Base-by-base conservation (phyloP, 441 rosid genomes). In the Gossypium trilobum region DNA sequence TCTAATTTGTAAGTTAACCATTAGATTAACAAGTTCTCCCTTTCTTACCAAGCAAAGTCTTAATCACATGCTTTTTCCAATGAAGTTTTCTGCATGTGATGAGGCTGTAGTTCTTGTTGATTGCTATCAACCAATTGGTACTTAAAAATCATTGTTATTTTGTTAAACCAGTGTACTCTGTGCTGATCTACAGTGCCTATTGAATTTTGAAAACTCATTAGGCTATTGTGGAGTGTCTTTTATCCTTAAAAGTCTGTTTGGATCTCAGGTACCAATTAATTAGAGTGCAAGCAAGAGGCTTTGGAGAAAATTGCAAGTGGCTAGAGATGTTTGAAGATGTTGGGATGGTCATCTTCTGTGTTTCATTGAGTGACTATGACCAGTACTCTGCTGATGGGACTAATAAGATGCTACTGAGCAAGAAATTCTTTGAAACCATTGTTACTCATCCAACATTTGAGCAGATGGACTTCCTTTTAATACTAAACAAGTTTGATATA, bases 321-420 rank as follows among this genome's bases (percentile, higher is more conserved):
- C 87, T 95, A 31, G 97, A 95, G 80, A 92, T 92, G 97, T 95
- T 95, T 51, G 99, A 95, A 83, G 99, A 95, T 61, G 86, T 92
- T 17, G 97, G 99, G 52, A 84, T 95, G 84, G 90, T 92, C 80
- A 85, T 89, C 59, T 92, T 95, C 73, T 89, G 94, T 69, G 93
- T 92, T 42, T 19, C 91, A 11, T 78, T 95, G 89, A 92, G 86
- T 23, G 96, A 92, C 83, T 95, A 92, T 11, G 93, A 92, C 77
- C 93, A 92, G 72, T 68, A 73, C 62, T 75, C 89, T 42, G 77
- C 80, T 60, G 93, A 89, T 54, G 86, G 85, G 58, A 83, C 20
- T 27, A 59, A 59, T 59, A 59, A 86, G 79, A 92, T 95, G 98
- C 33, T 92, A 72, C 79, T 80, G 72, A 84, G 90, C 81, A 86